Conservation (phyloP, 768 basidiomycete species). For the Xerocomellus intermedius region DNA sequence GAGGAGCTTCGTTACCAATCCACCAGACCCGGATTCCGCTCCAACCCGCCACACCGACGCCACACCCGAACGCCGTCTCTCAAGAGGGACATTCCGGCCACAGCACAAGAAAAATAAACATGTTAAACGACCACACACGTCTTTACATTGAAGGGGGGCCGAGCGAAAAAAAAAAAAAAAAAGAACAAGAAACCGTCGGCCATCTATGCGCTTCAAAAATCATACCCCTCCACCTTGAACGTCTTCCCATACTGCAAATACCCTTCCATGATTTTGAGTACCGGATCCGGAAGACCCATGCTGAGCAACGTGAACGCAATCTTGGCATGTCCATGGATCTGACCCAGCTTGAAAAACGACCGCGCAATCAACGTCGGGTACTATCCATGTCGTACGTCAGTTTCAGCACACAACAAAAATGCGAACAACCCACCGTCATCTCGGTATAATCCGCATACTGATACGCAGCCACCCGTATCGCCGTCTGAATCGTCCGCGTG, state of each 20-base stretch:
- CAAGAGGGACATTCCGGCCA: no score
- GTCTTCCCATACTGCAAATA: conserved; percentile 84
- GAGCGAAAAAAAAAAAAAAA: no score
- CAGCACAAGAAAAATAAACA: no score
- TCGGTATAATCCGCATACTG: conserved; percentile 88
- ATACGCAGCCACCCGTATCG: conserved; percentile 90
- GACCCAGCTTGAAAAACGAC: conserved; percentile 90
- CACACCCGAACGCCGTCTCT: neutral
- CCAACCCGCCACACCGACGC: neutral
- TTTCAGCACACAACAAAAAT: neutral
- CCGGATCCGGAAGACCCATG: conserved; percentile 89
- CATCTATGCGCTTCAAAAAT: conserved; percentile 48
- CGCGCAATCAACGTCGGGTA: conserved; percentile 91
- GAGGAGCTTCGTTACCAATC: conserved; percentile 1
- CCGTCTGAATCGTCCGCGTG: conserved; percentile 85
- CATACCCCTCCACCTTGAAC: conserved; percentile 86
- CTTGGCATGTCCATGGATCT: conserved; percentile 90
- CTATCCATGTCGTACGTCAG: conserved; percentile 25
- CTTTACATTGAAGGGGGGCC: no score
- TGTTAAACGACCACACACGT: no score
- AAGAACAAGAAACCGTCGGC: no score
- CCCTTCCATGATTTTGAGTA: conserved; percentile 90
- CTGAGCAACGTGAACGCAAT: conserved; percentile 90
- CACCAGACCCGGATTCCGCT: conserved; percentile 14
- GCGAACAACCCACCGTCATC: conserved; percentile 71